Conservation (phyloP, 768 basidiomycete genomes). For the Amanita molliuscula region DNA sequence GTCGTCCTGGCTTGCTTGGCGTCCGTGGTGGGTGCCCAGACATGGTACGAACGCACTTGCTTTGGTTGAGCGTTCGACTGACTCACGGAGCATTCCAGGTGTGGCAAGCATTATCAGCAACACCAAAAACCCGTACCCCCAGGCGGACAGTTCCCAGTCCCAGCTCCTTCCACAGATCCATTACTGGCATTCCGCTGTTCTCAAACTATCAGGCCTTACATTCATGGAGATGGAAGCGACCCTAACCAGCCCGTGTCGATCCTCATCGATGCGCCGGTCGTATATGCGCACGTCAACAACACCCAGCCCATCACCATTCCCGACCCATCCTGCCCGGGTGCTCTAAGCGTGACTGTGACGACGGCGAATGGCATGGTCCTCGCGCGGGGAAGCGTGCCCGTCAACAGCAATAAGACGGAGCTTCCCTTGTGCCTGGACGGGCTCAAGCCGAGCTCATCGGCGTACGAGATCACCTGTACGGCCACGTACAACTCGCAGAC, state of each 20-base stretch:
- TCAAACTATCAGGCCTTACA: conserved; percentile 49
- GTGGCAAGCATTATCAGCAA: conserved; percentile 45
- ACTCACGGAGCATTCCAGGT: conserved; percentile 19
- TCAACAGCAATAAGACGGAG: conserved; percentile 41
- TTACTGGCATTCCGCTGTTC: conserved; percentile 49
- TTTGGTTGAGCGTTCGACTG: background rate
- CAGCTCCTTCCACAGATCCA: conserved; percentile 25
- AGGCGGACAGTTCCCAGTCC: conserved; percentile 36
- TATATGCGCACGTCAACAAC: conserved; percentile 34
- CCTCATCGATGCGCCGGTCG: conserved; percentile 43
- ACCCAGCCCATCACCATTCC: conserved; percentile 30
- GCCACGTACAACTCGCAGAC: conserved; percentile 29
- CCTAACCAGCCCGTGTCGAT: conserved; percentile 29
- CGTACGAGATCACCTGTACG: conserved; percentile 27
- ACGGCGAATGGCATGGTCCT: conserved; percentile 34
- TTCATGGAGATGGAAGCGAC: conserved; percentile 36
- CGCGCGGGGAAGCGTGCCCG: conserved; percentile 31
- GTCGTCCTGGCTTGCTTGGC: background rate
- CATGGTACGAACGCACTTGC: background rate
- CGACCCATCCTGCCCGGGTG: conserved; percentile 11
- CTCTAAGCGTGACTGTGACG: conserved; percentile 33
- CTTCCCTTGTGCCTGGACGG: conserved; percentile 38
- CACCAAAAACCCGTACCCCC: conserved; percentile 30
- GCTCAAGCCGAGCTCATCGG: conserved; percentile 29
- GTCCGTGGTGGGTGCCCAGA: background rate